These are phyloP conservation scores for Peronospora belbahrii DNA, from an alignment of 352 stramenopile species.

Conservation along the genomic window DNA sequence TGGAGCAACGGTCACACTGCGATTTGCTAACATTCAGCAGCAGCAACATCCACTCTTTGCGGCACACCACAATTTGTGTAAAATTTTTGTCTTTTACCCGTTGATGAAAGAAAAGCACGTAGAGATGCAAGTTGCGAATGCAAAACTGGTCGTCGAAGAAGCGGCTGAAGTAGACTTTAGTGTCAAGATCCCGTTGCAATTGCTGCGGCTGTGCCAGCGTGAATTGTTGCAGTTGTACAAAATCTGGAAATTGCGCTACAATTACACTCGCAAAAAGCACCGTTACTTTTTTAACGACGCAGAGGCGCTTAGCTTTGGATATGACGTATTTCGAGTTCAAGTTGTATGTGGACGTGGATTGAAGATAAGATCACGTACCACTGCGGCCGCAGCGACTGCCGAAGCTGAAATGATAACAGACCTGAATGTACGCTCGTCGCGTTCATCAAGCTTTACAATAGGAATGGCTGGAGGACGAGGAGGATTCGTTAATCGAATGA, in stretches of 20 bases:
- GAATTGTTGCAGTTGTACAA: constrained; percentile 70
- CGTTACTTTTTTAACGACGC: constrained; percentile 73
- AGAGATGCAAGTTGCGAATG: constrained; percentile 33
- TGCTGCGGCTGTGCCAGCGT: constrained; percentile 60
- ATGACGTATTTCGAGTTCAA: constrained; percentile 73
- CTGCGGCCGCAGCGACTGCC: neutral
- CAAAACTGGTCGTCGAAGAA: constrained; percentile 73
- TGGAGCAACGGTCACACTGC: constrained; percentile 52
- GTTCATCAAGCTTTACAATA: constrained; percentile 48
- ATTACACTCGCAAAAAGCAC: constrained; percentile 69
- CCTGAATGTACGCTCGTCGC: constrained; percentile 12
- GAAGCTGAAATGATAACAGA: constrained; percentile 21
- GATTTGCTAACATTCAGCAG: constrained; percentile 43
- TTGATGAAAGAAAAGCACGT: constrained; percentile 47
- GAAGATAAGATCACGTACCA: constrained; percentile 8
- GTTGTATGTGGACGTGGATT: constrained; percentile 59
- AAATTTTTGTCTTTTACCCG: constrained; percentile 59
- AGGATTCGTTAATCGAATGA: constrained; percentile 64
- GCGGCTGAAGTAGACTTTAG: constrained; percentile 70
- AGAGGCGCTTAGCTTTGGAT: constrained; percentile 68
- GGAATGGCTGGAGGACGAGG: constrained; percentile 31
- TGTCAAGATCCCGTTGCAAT: constrained; percentile 69
- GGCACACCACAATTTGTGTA: constrained; percentile 42
- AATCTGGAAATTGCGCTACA: constrained; percentile 70
- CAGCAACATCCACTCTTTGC: constrained; percentile 45